Conservation (phyloP, 768 basidiomycete species). For the Tricholoma sp. region DNA sequence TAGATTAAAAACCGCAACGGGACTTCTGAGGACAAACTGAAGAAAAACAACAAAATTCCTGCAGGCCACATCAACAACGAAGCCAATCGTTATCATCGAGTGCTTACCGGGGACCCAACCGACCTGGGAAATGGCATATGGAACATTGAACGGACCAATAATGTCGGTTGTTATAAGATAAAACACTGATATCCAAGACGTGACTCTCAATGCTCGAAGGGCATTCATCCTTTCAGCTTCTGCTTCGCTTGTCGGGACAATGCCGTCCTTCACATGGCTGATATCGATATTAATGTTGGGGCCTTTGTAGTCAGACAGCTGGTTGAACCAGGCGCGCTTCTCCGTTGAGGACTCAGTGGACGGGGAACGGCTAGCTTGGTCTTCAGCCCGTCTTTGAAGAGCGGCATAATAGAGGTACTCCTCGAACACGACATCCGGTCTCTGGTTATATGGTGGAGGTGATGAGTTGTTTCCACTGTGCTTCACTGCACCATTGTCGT, state of each 20-base stretch:
- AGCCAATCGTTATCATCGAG: conserved; percentile 16
- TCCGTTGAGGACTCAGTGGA: conserved; percentile 6
- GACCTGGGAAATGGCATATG: conserved; percentile 53
- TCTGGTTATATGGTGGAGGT: background rate
- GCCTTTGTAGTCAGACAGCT: conserved; percentile 25
- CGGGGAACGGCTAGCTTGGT: background rate
- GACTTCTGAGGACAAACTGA: conserved; percentile 24
- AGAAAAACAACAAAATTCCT: conserved; percentile 38
- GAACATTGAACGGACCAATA: conserved; percentile 56
- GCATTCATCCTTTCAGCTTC: conserved; percentile 33
- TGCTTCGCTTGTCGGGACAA: conserved; percentile 13
- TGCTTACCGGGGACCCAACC: conserved; percentile 53
- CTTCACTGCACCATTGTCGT: background rate
- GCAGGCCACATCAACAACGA: background rate
- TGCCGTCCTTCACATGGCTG: conserved; percentile 16
- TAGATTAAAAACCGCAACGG: background rate
- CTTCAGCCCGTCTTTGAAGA: conserved; percentile 28
- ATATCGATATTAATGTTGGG: conserved; percentile 27
- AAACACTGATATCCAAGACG: conserved; percentile 47
- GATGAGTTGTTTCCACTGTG: background rate
- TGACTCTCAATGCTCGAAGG: conserved; percentile 41
- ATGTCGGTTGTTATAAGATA: conserved; percentile 61
- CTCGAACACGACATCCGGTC: conserved; percentile 22
- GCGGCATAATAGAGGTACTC: conserved; percentile 34
- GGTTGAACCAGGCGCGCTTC: conserved; percentile 18